These are phyloP conservation scores for Thelonectria blattea DNA, from an alignment of 2,329 filamentous ascomycete genomes.

Conservation along the genomic window DNA sequence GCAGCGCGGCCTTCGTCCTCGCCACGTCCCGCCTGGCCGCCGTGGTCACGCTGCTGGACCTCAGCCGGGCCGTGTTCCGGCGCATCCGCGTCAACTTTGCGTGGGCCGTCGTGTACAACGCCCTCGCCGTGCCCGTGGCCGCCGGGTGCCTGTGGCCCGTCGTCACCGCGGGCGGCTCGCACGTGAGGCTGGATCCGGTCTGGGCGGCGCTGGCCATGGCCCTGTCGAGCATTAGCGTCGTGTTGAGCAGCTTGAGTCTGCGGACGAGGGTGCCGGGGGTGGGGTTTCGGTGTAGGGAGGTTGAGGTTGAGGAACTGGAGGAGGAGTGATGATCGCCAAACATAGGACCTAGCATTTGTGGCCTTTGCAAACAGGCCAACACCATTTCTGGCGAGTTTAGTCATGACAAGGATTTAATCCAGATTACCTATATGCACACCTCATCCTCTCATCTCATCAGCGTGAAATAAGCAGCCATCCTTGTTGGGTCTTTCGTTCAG, in stretches of 20 bases:
- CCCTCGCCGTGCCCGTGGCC: slow-evolving; percentile 78
- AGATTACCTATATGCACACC: not conserved
- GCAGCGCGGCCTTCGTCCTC: slow-evolving; percentile 81
- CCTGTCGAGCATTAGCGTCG: slow-evolving; percentile 86
- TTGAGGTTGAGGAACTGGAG: slow-evolving; percentile 17
- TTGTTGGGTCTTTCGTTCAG: not conserved
- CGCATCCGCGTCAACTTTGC: slow-evolving; percentile 84
- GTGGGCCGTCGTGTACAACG: slow-evolving; percentile 86
- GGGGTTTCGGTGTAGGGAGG: slow-evolving; percentile 47
- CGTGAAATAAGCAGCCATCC: not conserved
- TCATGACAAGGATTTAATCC: not conserved
- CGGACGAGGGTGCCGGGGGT: slow-evolving; percentile 54
- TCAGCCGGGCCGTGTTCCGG: slow-evolving; percentile 74
- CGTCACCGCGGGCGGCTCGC: slow-evolving; percentile 52
- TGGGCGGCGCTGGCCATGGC: slow-evolving; percentile 96
- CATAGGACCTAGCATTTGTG: too few relatives aligned
- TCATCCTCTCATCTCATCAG: not conserved
- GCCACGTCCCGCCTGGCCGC: slow-evolving; percentile 73
- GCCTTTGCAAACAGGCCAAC: too few relatives aligned
- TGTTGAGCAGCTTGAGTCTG: slow-evolving; percentile 79
- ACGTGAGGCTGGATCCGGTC: slow-evolving; percentile 73
- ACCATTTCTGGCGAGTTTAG: too few relatives aligned
- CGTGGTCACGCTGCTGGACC: slow-evolving; percentile 74
- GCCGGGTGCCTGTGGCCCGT: slow-evolving; percentile 77
- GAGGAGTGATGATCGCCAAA: slow-evolving; percentile 4